A percentile compares a stretch with the other conserved stretches of the same genome.
Evolutionary conservation across 78 protist genomes (phyloP).

Genomic region (Paratrimastix pyriformis): DNA sequence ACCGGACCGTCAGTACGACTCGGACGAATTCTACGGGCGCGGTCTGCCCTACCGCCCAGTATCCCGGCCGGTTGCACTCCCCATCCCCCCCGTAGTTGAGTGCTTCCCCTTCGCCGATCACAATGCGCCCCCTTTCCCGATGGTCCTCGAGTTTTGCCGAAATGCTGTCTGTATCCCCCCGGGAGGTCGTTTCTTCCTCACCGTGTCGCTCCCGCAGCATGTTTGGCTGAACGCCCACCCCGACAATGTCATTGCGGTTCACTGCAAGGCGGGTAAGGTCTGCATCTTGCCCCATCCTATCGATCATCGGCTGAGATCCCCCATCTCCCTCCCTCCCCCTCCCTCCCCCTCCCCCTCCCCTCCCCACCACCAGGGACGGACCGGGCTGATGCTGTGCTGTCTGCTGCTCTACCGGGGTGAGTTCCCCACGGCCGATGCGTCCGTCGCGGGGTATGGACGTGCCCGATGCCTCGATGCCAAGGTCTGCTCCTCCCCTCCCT

Average conservation of each 20-base stretch:
- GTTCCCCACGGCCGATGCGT: neutral
- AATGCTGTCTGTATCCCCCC: neutral
- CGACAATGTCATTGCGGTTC: constrained; percentile 12
- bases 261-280: constrained; percentile 38
- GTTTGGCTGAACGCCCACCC: neutral
- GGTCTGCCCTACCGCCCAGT: too few species aligned
- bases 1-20: too few species aligned
- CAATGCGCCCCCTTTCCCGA: constrained; percentile 17
- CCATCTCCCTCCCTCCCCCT: neutral
- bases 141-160: neutral
- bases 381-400: constrained; percentile 1
- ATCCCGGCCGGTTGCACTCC: too few species aligned
- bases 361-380: neutral
- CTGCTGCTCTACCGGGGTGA: neutral
- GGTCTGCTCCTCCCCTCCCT: neutral
- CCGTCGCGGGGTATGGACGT: neutral
- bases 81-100: too few species aligned
- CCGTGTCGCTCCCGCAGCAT: neutral
- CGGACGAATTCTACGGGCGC: too few species aligned
- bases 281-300: neutral
- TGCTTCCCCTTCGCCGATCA: constrained; percentile 38
- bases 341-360: neutral
- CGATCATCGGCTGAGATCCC: neutral
- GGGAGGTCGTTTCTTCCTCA: neutral
- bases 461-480: neutral